These are phyloP conservation scores for Rhododendron molle DNA, from an alignment of 148 eudicot species.

Conservation along the genomic window DNA sequence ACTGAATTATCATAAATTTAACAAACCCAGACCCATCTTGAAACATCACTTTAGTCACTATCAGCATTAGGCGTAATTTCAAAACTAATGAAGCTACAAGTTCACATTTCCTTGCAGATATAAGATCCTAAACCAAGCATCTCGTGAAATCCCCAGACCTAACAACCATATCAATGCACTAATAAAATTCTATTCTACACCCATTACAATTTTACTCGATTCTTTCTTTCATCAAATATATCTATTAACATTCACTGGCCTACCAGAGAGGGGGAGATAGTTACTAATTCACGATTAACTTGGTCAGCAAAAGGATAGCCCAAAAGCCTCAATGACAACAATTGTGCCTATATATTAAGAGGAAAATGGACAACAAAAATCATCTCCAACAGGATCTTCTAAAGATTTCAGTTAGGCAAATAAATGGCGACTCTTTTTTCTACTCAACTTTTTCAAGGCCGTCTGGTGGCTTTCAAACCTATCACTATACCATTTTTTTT, in stretches of 20 bases:
- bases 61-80: background rate
- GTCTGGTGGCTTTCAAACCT: background rate
- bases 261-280: background rate
- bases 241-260: background rate
- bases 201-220: background rate
- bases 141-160: background rate
- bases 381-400: background rate
- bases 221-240: background rate
- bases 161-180: background rate
- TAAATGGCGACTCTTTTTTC: background rate
- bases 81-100: background rate
- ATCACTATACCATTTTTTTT: too few species aligned
- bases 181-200: background rate
- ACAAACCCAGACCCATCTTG: background rate
- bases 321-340: background rate
- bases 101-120: background rate
- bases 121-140: background rate
- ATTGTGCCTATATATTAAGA: background rate
- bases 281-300: background rate
- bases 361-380: background rate
- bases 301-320: background rate
- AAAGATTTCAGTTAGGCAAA: background rate
- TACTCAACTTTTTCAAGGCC: background rate
- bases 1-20: background rate
- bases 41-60: background rate